Base-by-base conservation (phyloP, 805 yeast genomes). In the Barnettozyma sucrosica region DNA sequence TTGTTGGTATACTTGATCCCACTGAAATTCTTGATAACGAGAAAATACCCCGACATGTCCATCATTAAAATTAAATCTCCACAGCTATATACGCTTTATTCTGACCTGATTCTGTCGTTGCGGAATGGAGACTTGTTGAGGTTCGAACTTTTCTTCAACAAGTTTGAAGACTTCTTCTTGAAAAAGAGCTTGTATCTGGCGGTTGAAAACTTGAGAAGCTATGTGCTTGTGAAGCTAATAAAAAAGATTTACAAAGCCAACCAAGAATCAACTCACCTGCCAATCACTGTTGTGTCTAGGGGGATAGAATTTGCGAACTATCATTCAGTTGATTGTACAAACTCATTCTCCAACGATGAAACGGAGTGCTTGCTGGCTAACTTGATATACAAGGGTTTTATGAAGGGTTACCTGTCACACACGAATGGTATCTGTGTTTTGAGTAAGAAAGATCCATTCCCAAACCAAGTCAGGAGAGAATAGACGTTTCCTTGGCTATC, bases 351-450 rank as follows among this genome's bases (percentile, higher is more conserved):
- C 1, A 39, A 53, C 14, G 87, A 81, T 57, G 81, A 78, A 47
- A 68, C 81, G 5, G 96, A 89, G 64, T 81, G 92, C 50, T 64
- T 75, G 10, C 53, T 88, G 20, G 89, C 95, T 0, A 77, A 75
- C 46, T 66, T 85, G 57, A 86, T 89, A 18, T 70, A 72, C 44
- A 66, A 67, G 44, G 83, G 83, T 8, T 67, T 63, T 48, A 68
- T 89, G 41, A 88, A 85, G 64, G 97, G 96, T 0, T 89, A 89
- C 63, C 64, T 89, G 14, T 85, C 95, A 5, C 93, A 88, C 59
- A 75, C 81, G 3, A 81, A 85, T 58, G 69, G 78, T 36, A 84
- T 86, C 44, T 69, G 87, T 18, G 96, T 89, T 9, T 65, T 89
- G 47, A 82, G 93, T 61, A 87, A 84, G 63, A 76, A 71, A 16